Conservation (phyloP, 192 early-diverging fungal genomes). For the Dispira simplex region DNA sequence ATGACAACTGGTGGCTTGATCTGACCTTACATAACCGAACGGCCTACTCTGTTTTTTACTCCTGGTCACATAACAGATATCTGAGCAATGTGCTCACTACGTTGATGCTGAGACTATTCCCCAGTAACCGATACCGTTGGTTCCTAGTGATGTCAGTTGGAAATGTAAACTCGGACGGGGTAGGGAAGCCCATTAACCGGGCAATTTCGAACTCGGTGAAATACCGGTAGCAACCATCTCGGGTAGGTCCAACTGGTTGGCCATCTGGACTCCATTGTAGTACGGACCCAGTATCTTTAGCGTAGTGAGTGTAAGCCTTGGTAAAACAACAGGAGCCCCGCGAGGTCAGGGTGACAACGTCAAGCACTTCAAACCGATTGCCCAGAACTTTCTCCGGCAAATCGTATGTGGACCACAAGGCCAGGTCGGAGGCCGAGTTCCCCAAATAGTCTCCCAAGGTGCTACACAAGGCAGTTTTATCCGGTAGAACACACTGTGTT, state of each 20-base stretch:
- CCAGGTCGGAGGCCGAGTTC: slow-evolving; percentile 13
- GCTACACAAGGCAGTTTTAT: not conserved
- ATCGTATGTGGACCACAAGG: not conserved
- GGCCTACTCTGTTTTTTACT: not conserved
- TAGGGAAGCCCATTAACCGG: slow-evolving; percentile 64
- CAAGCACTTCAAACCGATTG: slow-evolving; percentile 19
- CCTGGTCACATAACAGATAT: slow-evolving; percentile 29
- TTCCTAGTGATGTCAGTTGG: slow-evolving; percentile 42
- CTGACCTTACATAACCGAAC: too few species aligned
- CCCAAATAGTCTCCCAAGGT: slow-evolving; percentile 14
- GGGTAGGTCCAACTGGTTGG: slow-evolving; percentile 18
- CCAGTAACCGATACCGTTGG: slow-evolving; percentile 75
- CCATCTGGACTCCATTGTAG: slow-evolving; percentile 11
- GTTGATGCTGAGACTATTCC: slow-evolving; percentile 79
- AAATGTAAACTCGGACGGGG: slow-evolving; percentile 40
- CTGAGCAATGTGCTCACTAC: slow-evolving; percentile 65
- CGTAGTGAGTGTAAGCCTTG: slow-evolving; percentile 57
- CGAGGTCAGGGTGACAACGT: slow-evolving; percentile 47
- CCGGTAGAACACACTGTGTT: not conserved
- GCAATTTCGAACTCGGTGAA: slow-evolving; percentile 51
- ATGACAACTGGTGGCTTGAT: too few species aligned
- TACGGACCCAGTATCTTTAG: slow-evolving; percentile 19
- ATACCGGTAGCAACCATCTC: slow-evolving; percentile 23
- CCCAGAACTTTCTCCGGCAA: not conserved
- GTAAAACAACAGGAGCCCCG: slow-evolving; percentile 66